Conservation (phyloP, 2,329 filamentous ascomycete genomes). For the Neopestalotiopsis clavispora region DNA sequence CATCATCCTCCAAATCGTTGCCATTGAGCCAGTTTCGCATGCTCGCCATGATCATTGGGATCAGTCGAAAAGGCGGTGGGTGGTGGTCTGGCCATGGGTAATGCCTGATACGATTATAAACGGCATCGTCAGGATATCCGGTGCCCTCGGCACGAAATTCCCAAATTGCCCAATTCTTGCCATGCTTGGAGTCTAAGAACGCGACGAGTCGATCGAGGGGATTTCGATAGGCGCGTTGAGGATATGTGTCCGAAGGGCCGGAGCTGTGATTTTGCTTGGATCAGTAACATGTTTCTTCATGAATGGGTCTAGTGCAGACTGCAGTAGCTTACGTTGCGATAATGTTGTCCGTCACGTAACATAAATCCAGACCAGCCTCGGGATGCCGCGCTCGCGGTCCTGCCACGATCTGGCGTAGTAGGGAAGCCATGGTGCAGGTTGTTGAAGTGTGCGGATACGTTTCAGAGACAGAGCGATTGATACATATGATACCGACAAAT, state of each 20-base stretch:
- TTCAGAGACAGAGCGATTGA: neutral
- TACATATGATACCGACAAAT: neutral
- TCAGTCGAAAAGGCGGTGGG: conserved; percentile 87
- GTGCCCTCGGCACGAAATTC: conserved; percentile 97
- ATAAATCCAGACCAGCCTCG: conserved; percentile 89
- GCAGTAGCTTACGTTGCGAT: conserved; percentile 59
- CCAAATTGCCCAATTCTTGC: conserved; percentile 89
- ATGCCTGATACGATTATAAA: conserved; percentile 84
- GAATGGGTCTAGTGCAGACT: neutral
- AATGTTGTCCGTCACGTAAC: conserved; percentile 89
- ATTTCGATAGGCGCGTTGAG: conserved; percentile 91
- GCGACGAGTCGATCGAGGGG: conserved; percentile 84
- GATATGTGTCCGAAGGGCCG: conserved; percentile 87
- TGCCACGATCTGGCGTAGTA: conserved; percentile 90
- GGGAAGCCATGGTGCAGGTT: conserved; percentile 61
- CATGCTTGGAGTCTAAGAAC: conserved; percentile 87
- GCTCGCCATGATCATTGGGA: conserved; percentile 87
- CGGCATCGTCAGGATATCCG: conserved; percentile 89
- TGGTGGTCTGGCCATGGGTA: conserved; percentile 98
- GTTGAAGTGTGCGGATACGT: neutral
- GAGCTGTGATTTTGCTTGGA: conserved; percentile 66
- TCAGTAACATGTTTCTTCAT: conserved; percentile 2
- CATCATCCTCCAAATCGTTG: conserved; percentile 44
- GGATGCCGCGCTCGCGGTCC: conserved; percentile 82
- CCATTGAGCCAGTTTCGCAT: conserved; percentile 87